Conservation (phyloP, 352 stramenopile genomes). For the Phytophthora crassamura region DNA sequence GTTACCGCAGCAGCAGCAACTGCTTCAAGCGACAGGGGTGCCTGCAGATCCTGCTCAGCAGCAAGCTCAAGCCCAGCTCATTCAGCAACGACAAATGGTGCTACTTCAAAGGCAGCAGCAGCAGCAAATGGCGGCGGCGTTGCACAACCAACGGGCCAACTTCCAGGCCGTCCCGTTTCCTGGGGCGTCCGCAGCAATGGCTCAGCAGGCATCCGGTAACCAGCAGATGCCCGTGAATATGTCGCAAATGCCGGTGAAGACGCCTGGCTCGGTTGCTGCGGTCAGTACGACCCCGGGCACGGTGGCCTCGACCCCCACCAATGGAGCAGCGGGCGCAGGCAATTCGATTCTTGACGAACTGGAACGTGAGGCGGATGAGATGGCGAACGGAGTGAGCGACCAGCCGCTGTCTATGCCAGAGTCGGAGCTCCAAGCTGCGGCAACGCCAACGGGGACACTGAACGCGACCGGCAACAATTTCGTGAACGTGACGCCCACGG, state of each 20-base stretch:
- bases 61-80: conserved; percentile 55
- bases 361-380: conserved; percentile 87
- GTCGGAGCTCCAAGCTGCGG: conserved; percentile 68
- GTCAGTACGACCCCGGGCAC: conserved; percentile 28
- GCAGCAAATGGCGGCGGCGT: conserved; percentile 74
- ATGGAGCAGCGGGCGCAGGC: conserved; percentile 35
- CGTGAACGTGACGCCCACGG: conserved; percentile 30
- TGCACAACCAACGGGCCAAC: conserved; percentile 73
- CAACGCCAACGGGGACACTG: conserved; percentile 39
- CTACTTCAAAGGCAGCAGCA: conserved; percentile 74
- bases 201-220: conserved; percentile 38
- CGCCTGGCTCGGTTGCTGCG: conserved; percentile 25
- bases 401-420: conserved; percentile 85
- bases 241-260: conserved; percentile 43
- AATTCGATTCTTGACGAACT: conserved; percentile 89
- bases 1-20: conserved; percentile 43
- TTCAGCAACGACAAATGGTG: conserved; percentile 68
- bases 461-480: conserved; percentile 38
- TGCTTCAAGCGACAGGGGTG: conserved; percentile 49
- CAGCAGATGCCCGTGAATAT: conserved; percentile 60
- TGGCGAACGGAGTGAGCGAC: conserved; percentile 85
- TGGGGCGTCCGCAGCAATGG: conserved; percentile 38
- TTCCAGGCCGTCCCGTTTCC: conserved; percentile 74
- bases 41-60: conserved; percentile 45
- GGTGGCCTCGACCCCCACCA: conserved; percentile 13